Conservation (phyloP, 2,329 filamentous ascomycete genomes). For the Botryosphaeria dothidea region DNA sequence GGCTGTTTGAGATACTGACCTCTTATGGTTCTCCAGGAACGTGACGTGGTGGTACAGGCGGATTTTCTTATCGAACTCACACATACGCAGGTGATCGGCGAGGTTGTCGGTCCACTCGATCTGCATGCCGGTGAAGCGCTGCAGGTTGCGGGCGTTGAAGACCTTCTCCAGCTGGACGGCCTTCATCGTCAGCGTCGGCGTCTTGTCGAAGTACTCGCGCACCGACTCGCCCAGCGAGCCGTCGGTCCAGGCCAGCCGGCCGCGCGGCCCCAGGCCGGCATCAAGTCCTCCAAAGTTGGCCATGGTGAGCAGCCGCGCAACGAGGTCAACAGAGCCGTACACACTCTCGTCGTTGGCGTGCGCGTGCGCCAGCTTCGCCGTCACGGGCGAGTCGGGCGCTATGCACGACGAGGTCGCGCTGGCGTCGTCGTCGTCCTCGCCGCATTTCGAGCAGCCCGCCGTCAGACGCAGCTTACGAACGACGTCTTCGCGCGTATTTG, state of each 20-base stretch:
- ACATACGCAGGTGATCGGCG: conserved; percentile 43
- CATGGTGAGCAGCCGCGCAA: conserved; percentile 2
- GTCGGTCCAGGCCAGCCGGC: neutral
- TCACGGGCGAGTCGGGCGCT: neutral
- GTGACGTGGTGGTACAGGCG: conserved; percentile 45
- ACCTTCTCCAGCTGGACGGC: conserved; percentile 5
- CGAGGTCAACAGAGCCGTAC: neutral
- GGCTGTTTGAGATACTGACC: neutral
- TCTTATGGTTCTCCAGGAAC: conserved; percentile 36
- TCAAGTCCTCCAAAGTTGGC: neutral
- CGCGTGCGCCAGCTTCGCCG: neutral
- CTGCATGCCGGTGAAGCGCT: conserved; percentile 40
- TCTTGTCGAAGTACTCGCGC: neutral
- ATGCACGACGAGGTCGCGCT: conserved; percentile 1
- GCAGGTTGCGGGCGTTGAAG: conserved; percentile 27
- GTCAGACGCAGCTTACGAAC: neutral
- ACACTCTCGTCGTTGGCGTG: neutral
- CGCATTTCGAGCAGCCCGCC: neutral
- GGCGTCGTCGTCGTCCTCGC: neutral
- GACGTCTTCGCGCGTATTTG: neutral
- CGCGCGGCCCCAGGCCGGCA: neutral
- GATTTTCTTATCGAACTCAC: conserved; percentile 40
- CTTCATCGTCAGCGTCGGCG: neutral
- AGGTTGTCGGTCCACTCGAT: conserved; percentile 43
- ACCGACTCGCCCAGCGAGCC: neutral